These are phyloP conservation scores for Paramecium pentaurelia DNA, from an alignment of 73 alveolate genomes.

Conservation along the genomic window DNA sequence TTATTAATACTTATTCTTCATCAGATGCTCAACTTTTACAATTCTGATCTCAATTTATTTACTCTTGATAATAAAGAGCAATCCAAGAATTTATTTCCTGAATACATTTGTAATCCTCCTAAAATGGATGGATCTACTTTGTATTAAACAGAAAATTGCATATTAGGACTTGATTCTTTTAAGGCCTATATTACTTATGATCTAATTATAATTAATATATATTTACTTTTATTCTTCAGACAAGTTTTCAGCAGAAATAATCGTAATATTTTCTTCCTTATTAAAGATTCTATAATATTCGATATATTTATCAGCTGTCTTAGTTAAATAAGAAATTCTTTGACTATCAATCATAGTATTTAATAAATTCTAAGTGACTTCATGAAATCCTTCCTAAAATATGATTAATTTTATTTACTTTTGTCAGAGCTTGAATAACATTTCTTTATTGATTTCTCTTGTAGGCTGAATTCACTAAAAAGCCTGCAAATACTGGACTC, in stretches of 20 bases:
- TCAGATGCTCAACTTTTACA: slow-evolving; percentile 62
- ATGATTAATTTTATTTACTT: neutral
- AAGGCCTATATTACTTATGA: slow-evolving; percentile 67
- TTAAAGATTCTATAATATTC: slow-evolving; percentile 68
- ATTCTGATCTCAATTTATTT: slow-evolving; percentile 67
- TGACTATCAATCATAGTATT: slow-evolving; percentile 72
- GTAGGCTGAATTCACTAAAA: slow-evolving; percentile 58
- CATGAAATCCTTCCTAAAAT: slow-evolving; percentile 57
- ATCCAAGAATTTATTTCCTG: slow-evolving; percentile 81
- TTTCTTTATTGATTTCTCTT: slow-evolving; percentile 64
- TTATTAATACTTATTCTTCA: neutral
- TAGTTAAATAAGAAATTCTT: slow-evolving; percentile 66
- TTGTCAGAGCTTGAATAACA: slow-evolving; percentile 55
- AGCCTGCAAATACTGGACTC: slow-evolving; percentile 59
- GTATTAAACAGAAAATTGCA: slow-evolving; percentile 64
- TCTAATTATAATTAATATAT: slow-evolving; percentile 16
- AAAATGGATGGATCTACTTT: slow-evolving; percentile 69
- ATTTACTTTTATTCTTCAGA: slow-evolving; percentile 59
- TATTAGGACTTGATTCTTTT: slow-evolving; percentile 57
- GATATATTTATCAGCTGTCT: slow-evolving; percentile 68
- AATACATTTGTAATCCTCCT: slow-evolving; percentile 83
- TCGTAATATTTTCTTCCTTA: slow-evolving; percentile 74
- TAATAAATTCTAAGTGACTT: slow-evolving; percentile 64
- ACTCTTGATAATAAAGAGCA: slow-evolving; percentile 71
- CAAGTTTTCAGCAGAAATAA: slow-evolving; percentile 73